Conservation (phyloP, 805 yeast genomes). For the Kodamaea laetipori region DNA sequence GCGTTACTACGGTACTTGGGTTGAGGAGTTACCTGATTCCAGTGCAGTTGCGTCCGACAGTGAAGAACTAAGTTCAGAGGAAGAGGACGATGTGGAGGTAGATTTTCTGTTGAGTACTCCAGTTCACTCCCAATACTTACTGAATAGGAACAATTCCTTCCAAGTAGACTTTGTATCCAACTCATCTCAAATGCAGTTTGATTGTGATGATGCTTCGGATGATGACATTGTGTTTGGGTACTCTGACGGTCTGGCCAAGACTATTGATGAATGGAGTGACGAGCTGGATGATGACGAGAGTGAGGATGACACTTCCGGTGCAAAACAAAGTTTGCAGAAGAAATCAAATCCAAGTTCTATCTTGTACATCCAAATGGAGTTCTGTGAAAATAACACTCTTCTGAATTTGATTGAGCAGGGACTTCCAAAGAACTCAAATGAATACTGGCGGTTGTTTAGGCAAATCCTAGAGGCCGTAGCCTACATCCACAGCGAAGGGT, state of each 20-base stretch:
- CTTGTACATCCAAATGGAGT: slow-evolving; percentile 95
- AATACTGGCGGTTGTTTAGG: slow-evolving; percentile 87
- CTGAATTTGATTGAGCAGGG: slow-evolving; percentile 77
- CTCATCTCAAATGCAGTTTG: slow-evolving; percentile 34
- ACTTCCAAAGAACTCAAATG: slow-evolving; percentile 66
- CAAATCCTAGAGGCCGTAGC: slow-evolving; percentile 87
- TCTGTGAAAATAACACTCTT: slow-evolving; percentile 92
- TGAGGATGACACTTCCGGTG: slow-evolving; percentile 3
- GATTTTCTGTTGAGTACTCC: slow-evolving; percentile 1
- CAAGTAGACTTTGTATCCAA: slow-evolving; percentile 70
- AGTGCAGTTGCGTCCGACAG: slow-evolving; percentile 23
- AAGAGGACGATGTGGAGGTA: background rate
- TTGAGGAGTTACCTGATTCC: slow-evolving; percentile 58
- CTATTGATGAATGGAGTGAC: slow-evolving; percentile 7
- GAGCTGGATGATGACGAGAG: slow-evolving; percentile 5
- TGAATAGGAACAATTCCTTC: slow-evolving; percentile 19
- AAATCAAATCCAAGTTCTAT: slow-evolving; percentile 48
- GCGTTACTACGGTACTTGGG: slow-evolving; percentile 96
- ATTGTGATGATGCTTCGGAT: slow-evolving; percentile 10
- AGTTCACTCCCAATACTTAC: slow-evolving; percentile 1
- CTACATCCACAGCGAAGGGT: slow-evolving; percentile 91
- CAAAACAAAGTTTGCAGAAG: background rate
- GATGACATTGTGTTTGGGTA: slow-evolving; percentile 8
- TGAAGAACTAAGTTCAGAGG: slow-evolving; percentile 1
- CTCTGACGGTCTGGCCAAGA: slow-evolving; percentile 1